Evolutionary conservation across 805 yeast genomes (phyloP).

Genomic region (Starmerella kuoi): DNA sequence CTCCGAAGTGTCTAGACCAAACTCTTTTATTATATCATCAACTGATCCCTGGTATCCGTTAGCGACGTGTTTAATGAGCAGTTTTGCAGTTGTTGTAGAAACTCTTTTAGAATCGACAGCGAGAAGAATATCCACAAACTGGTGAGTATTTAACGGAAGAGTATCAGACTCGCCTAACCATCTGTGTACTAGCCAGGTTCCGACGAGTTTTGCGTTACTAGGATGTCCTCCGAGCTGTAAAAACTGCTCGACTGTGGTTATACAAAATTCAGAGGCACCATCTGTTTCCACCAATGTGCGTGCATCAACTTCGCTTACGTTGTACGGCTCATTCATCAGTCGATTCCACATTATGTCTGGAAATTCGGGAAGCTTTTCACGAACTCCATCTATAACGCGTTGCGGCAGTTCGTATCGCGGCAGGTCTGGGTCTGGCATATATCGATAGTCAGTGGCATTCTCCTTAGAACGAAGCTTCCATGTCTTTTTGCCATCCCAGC

Average conservation of each 20-base stretch:
- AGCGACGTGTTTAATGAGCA: constrained; percentile 46
- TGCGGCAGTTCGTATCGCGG: constrained; percentile 43
- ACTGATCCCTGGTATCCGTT: constrained; percentile 25
- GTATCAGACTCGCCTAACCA: constrained; percentile 57
- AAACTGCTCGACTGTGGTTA: constrained; percentile 31
- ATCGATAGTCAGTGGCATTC: constrained; percentile 72
- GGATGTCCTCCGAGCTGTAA: constrained; percentile 19
- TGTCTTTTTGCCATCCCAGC: constrained; percentile 78
- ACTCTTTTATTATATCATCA: constrained; percentile 39
- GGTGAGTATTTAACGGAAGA: constrained; percentile 32
- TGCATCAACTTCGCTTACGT: constrained; percentile 61
- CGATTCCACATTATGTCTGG: constrained; percentile 47
- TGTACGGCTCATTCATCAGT: constrained; percentile 40
- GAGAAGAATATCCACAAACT: constrained; percentile 44
- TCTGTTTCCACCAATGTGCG: constrained; percentile 48
- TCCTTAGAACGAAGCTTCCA: constrained; percentile 64
- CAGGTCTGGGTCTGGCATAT: constrained; percentile 88
- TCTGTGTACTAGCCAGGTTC: constrained; percentile 78
- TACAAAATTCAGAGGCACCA: constrained; percentile 25
- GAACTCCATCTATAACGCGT: constrained; percentile 35
- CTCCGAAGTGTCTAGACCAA: constrained; percentile 29
- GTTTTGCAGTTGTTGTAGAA: constrained; percentile 57
- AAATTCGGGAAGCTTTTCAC: constrained; percentile 35
- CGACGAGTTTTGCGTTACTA: constrained; percentile 34
- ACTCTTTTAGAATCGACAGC: constrained; percentile 38